Conservation (phyloP, 1,139 yeast genomes). For the Nakaseomyces bracarensis region DNA sequence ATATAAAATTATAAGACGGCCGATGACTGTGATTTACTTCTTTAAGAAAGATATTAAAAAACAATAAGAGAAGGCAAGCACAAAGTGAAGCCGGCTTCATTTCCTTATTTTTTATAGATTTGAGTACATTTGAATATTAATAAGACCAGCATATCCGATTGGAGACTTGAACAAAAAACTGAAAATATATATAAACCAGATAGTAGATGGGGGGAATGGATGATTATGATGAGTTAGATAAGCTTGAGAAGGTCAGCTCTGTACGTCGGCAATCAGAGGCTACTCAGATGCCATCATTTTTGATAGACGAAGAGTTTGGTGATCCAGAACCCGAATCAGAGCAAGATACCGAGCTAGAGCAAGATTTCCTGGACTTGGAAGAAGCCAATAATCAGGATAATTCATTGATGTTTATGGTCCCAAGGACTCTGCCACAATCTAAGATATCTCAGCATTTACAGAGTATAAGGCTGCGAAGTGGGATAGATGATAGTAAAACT, state of each 20-base stretch:
- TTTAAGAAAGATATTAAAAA: too few relatives aligned
- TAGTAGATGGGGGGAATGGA: too few relatives aligned
- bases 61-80: too few relatives aligned
- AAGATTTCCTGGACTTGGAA: not conserved
- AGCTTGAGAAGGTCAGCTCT: slow-evolving; percentile 1
- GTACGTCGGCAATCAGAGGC: slow-evolving; percentile 11
- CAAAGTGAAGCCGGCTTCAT: too few relatives aligned
- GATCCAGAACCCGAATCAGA: not conserved
- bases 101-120: too few relatives aligned
- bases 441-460: not conserved
- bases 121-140: too few relatives aligned
- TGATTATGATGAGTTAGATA: not conserved
- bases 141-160: too few relatives aligned
- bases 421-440: slow-evolving; percentile 3
- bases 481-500: not conserved
- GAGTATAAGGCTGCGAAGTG: not conserved
- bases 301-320: not conserved
- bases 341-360: slow-evolving; percentile 1
- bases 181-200: too few relatives aligned
- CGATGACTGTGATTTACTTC: too few relatives aligned
- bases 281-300: not conserved
- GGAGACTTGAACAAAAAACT: too few relatives aligned
- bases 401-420: not conserved
- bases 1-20: too few relatives aligned
- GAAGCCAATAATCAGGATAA: slow-evolving; percentile 1